Conservation (phyloP, 2,329 filamentous ascomycete genomes). For the Colletotrichum salicis region DNA sequence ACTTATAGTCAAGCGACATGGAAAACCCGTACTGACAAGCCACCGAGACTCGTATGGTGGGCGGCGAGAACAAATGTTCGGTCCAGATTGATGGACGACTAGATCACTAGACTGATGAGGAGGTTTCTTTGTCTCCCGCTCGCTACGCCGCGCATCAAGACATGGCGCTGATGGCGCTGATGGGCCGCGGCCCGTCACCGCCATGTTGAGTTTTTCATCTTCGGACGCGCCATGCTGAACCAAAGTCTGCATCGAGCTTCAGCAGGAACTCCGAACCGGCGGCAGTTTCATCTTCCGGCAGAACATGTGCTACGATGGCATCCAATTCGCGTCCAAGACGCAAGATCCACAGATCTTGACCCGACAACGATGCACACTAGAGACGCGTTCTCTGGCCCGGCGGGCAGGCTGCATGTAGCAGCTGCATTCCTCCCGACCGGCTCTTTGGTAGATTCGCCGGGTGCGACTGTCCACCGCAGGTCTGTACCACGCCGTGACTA, state of each 20-base stretch:
- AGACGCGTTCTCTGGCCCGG: conserved; percentile 16
- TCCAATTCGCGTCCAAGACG: conserved; percentile 24
- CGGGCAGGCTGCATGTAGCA: conserved; percentile 18
- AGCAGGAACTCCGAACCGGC: conserved; percentile 8
- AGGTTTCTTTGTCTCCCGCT: conserved; percentile 24
- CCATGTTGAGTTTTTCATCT: conserved; percentile 9
- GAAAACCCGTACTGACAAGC: conserved; percentile 8
- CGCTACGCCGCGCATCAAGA: conserved; percentile 28
- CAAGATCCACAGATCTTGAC: conserved; percentile 30
- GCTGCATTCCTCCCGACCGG: conserved; percentile 30
- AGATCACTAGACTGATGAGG: conserved; percentile 12
- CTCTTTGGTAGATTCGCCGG: conserved; percentile 32
- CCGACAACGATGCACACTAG: conserved; percentile 19
- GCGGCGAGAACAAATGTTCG: conserved; percentile 14
- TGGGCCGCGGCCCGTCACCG: conserved; percentile 21
- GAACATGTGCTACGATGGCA: conserved; percentile 15
- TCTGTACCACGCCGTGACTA: conserved; percentile 26
- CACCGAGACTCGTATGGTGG: conserved; percentile 3
- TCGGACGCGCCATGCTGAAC: neutral
- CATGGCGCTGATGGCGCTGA: conserved; percentile 27
- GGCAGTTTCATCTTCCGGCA: conserved; percentile 20
- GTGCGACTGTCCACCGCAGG: conserved; percentile 35
- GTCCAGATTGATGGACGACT: neutral
- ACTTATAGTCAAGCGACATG: neutral
- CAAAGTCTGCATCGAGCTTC: conserved; percentile 14